Evolutionary conservation across 257 asterid genomes (phyloP), one percentile per base, ranked within the genome.

Genomic region (Ballota nigra): DNA sequence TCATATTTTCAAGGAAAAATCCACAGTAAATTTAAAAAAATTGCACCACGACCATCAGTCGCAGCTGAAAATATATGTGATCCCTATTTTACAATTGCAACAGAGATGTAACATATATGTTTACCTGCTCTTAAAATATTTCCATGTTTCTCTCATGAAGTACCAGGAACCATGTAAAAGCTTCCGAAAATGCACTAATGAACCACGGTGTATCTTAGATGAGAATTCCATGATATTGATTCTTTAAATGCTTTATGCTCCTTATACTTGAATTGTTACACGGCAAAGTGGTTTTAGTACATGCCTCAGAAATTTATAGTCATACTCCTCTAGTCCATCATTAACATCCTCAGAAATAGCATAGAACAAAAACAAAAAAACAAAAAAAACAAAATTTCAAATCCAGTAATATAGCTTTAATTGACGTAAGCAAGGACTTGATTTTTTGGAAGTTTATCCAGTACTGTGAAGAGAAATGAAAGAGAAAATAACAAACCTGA

Each of bases 401-500:
- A 58, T 24, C 34, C 51, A 18, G 49, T 61, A 52, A 36, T 18
- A 22, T 15, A 23, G 12, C 51, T 53, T 34, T 64, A 28, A 63
- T 22, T 62, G 63, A 29, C 33, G 70, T 13, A 49, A 22, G 57
- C 11, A 43, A 4, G 26, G 29, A 26, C 9, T 26, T 43, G 18
- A 43, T n/a, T 45, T 8, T 24, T 45, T 22, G 71, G 41, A 45
- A 40, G 20, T 45, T 49, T 18, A 9, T 18, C 16, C 11, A 22
- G 24, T 41, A 34, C 12, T 18, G 36, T 38, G 67, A 45, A 51
- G 20, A 68, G 34, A 63, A 59, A 55, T 24, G 3, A 45, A 52
- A 31, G 31, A 24, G 8, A 7, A 71, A 1, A 41, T 23, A 40
- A 70, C 84, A 72, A 69, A 90, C 98, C 96, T 92, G 98, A 78